A percentile compares a stretch with the other conserved stretches of the same genome.
phyloP scores from a whole-genome alignment of 2,329 filamentous ascomycete genomes.

The Ceratocystis eucalypticola region DNA sequence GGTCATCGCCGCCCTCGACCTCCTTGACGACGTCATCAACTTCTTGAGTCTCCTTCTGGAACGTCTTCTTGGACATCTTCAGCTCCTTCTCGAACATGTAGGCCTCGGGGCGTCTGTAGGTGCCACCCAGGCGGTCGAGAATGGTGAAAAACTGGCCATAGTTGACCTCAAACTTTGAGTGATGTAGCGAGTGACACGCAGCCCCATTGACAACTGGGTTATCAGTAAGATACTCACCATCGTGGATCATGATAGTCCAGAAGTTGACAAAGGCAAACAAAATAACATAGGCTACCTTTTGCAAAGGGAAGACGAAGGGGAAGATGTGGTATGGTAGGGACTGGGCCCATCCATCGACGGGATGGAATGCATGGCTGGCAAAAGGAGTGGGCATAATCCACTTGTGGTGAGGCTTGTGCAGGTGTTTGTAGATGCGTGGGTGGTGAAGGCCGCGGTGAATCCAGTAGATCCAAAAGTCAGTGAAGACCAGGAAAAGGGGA shows the following conservation, averaged over 20 bases:
- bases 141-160: constrained; percentile 90
- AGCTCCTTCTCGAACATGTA: constrained; percentile 73
- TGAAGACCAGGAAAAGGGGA: constrained; percentile 82
- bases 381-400: constrained; percentile 98
- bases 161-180: constrained; percentile 49
- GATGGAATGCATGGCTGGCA: constrained; percentile 89
- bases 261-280: constrained; percentile 90
- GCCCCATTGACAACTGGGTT: constrained; percentile 87
- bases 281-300: constrained; percentile 75
- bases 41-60: constrained; percentile 61
- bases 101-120: constrained; percentile 72
- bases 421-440: constrained; percentile 60
- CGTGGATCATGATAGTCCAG: constrained; percentile 93
- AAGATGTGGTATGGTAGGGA: constrained; percentile 86
- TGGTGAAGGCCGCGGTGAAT: constrained; percentile 80
- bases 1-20: constrained; percentile 47
- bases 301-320: constrained; percentile 81
- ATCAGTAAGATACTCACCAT: constrained; percentile 87
- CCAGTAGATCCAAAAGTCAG: constrained; percentile 83
- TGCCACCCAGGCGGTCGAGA: constrained; percentile 78
- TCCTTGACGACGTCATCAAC: constrained; percentile 65
- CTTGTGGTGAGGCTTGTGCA: constrained; percentile 98
- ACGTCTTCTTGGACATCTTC: constrained; percentile 72
- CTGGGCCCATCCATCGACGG: constrained; percentile 79
- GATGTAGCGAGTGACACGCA: constrained; percentile 72